A percentile compares a stretch with the other conserved stretches of the same genome.
phyloP scores from a whole-genome alignment of 768 basidiomycete species.

The Kwoniella botswanensis region DNA sequence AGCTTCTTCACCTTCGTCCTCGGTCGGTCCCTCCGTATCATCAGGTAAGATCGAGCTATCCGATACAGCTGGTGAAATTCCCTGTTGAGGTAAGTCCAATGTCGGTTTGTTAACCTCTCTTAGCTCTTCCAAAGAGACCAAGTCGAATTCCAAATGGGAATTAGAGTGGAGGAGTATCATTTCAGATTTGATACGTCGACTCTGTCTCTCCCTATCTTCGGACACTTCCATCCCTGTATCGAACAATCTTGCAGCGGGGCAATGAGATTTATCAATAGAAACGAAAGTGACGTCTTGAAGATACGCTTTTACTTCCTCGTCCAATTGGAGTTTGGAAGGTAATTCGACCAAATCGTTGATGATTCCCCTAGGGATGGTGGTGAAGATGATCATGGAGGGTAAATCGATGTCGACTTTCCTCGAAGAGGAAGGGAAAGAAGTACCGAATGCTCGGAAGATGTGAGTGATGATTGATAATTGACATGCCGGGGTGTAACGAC shows the following conservation, averaged over 20 bases:
- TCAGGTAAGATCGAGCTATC: slow-evolving; percentile 19
- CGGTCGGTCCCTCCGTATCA: slow-evolving; percentile 25
- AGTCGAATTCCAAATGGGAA: neutral
- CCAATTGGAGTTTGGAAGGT: slow-evolving; percentile 29
- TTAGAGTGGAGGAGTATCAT: slow-evolving; percentile 31
- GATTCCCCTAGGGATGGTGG: slow-evolving; percentile 33
- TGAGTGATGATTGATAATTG: slow-evolving; percentile 41
- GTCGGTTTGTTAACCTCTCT: slow-evolving; percentile 2
- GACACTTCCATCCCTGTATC: neutral
- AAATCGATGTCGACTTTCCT: slow-evolving; percentile 28
- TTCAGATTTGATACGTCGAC: slow-evolving; percentile 32
- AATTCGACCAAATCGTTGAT: slow-evolving; percentile 31
- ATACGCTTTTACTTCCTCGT: slow-evolving; percentile 24
- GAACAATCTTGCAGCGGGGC: slow-evolving; percentile 17
- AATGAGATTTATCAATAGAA: slow-evolving; percentile 1
- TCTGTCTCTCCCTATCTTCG: slow-evolving; percentile 15
- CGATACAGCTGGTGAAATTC: slow-evolving; percentile 12
- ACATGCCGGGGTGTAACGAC: slow-evolving; percentile 47
- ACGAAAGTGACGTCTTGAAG: slow-evolving; percentile 41
- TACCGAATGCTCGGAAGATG: slow-evolving; percentile 35
- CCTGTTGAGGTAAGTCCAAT: slow-evolving; percentile 9
- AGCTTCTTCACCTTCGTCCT: slow-evolving; percentile 31
- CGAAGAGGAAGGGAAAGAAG: slow-evolving; percentile 35
- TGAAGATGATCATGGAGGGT: slow-evolving; percentile 40
- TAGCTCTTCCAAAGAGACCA: slow-evolving; percentile 13